Evolutionary conservation across 2,329 filamentous ascomycete genomes (phyloP).

Genomic region (Fusarium piperis): DNA sequence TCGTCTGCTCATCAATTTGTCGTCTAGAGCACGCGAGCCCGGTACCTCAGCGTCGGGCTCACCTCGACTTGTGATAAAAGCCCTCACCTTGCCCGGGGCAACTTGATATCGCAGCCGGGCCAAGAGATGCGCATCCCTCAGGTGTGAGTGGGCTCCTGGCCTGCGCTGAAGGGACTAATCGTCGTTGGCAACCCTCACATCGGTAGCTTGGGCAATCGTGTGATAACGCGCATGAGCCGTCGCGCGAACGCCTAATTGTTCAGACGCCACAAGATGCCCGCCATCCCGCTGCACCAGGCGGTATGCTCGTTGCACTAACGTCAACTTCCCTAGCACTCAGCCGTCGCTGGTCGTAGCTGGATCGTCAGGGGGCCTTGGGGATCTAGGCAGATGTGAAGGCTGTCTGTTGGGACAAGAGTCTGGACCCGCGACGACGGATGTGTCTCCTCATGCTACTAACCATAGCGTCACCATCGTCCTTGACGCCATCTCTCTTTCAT

Average conservation of each 20-base stretch:
- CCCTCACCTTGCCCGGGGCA: constrained; percentile 19
- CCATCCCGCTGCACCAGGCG: constrained; percentile 10
- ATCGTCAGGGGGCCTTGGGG: constrained; percentile 30
- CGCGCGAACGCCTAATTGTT: constrained; percentile 9
- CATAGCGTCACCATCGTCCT: constrained; percentile 16
- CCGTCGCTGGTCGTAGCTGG: constrained; percentile 3
- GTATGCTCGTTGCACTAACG: neutral
- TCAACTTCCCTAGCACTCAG: constrained; percentile 24
- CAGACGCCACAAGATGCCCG: constrained; percentile 10
- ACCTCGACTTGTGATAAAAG: constrained; percentile 18
- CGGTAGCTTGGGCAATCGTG: constrained; percentile 24
- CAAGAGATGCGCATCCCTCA: constrained; percentile 8
- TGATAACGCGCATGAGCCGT: constrained; percentile 23
- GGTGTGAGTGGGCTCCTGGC: constrained; percentile 28
- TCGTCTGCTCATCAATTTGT: constrained; percentile 27
- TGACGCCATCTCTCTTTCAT: constrained; percentile 28
- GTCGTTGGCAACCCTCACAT: constrained; percentile 22
- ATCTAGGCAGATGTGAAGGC: neutral
- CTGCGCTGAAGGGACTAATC: constrained; percentile 9
- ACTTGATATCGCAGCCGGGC: constrained; percentile 18
- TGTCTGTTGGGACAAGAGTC: constrained; percentile 10
- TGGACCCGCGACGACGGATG: constrained; percentile 28
- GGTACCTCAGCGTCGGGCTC: constrained; percentile 19
- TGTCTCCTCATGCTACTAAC: constrained; percentile 32
- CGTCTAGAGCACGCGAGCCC: constrained; percentile 21